These are phyloP conservation scores for Pholiota adiposa DNA, from an alignment of 1,284 basidiomycete species.

Conservation along the genomic window DNA sequence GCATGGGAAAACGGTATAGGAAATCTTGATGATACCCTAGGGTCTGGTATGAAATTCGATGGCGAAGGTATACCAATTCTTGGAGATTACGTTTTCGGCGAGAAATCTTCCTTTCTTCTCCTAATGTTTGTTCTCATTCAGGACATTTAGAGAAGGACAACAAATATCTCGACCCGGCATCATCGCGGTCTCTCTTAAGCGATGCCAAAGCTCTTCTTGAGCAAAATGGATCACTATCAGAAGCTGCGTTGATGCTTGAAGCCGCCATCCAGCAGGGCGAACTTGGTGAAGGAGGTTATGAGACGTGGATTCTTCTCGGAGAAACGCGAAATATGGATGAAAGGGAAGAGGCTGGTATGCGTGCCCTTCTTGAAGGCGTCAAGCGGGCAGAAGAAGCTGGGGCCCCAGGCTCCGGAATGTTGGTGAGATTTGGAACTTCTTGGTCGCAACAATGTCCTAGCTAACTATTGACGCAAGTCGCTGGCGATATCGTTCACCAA, in stretches of 20 bases:
- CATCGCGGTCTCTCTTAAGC: conserved; percentile 61
- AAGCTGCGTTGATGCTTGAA: conserved; percentile 85
- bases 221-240: conserved; percentile 82
- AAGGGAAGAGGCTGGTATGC: conserved; percentile 80
- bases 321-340: conserved; percentile 98
- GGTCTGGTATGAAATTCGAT: conserved; percentile 57
- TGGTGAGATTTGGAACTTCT: conserved; percentile 57
- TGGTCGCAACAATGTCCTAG: background rate
- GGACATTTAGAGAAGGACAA: conserved; percentile 54
- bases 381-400: conserved; percentile 63
- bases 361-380: conserved; percentile 74
- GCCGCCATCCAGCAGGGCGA: conserved; percentile 85
- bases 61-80: conserved; percentile 76
- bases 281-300: conserved; percentile 79
- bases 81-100: conserved; percentile 78
- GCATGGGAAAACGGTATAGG: conserved; percentile 64
- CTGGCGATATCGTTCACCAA: conserved; percentile 98
- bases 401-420: conserved; percentile 78
- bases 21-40: conserved; percentile 42
- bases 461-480: conserved; percentile 53
- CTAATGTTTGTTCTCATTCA: background rate
- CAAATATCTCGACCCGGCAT: conserved; percentile 62
- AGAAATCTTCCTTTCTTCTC: conserved; percentile 23
- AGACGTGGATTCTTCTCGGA: conserved; percentile 93
- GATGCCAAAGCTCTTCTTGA: conserved; percentile 78